Percentiles rank a stretch among this genome's conserved stretches.
Evolutionary conservation across 2,329 filamentous ascomycete species (phyloP).

Genomic region (Colletotrichum sp.): DNA sequence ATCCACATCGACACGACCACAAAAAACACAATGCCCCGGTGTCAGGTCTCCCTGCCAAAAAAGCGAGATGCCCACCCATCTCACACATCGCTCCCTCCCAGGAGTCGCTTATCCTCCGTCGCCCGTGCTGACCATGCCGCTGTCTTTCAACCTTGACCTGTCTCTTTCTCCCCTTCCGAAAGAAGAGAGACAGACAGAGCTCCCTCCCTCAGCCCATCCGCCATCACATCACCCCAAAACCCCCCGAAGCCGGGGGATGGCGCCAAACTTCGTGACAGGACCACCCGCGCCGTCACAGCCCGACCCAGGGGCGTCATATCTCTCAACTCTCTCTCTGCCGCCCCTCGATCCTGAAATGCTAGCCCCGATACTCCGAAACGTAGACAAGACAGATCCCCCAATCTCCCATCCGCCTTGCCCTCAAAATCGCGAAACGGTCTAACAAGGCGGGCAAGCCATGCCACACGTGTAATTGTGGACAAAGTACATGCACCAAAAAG

Average conservation of each 20-base stretch:
- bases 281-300: not conserved
- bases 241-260: not conserved
- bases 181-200: not conserved
- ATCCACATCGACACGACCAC: not conserved
- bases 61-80: not conserved
- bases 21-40: not conserved
- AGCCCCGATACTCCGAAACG: conserved; percentile 11
- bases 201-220: not conserved
- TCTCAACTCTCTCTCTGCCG: not conserved
- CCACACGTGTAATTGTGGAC: not conserved
- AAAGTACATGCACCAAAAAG: not conserved
- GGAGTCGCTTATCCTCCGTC: not conserved
- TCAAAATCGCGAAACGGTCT: not conserved
- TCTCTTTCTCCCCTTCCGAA: not conserved
- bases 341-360: not conserved
- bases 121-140: not conserved
- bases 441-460: not conserved
- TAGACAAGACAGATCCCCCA: not conserved
- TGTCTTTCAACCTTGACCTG: not conserved
- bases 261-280: conserved; percentile 1
- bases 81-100: not conserved
- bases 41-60: conserved; percentile 10
- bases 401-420: not conserved
- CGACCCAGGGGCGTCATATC: not conserved
- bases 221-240: not conserved